A percentile compares a stretch with the other conserved stretches of the same genome.
phyloP scores from a whole-genome alignment of 257 asterid species.

The Petunia axillaris region DNA sequence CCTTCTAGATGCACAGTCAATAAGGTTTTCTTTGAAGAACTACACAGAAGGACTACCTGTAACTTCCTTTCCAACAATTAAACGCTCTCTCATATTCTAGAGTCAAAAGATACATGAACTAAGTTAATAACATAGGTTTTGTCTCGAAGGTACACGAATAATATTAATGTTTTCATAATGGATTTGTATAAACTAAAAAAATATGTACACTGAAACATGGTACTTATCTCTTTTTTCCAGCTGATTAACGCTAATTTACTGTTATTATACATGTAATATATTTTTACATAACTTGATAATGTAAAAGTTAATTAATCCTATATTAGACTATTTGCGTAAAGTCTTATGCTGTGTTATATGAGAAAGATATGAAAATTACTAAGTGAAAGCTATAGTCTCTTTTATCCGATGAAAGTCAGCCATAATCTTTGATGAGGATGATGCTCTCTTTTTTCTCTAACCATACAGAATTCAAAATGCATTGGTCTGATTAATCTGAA shows the following conservation, averaged over 20 bases:
- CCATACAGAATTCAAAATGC: too few relatives aligned
- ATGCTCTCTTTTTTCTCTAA: background rate
- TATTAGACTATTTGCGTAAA: background rate
- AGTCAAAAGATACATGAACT: slow-evolving; percentile 19
- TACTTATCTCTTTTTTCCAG: background rate
- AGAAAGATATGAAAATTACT: background rate
- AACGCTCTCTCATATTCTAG: background rate
- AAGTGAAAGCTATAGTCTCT: background rate
- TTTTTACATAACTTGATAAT: background rate
- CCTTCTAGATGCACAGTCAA: background rate
- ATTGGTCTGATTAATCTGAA: too few relatives aligned
- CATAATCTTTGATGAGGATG: background rate
- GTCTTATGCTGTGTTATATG: background rate
- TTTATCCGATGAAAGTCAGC: background rate
- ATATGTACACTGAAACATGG: background rate
- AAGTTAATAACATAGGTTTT: background rate
- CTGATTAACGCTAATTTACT: background rate
- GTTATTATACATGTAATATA: background rate
- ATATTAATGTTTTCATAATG: background rate
- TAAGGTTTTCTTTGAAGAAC: background rate
- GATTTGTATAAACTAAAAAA: background rate
- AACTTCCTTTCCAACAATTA: background rate
- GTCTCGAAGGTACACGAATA: background rate
- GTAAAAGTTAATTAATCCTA: background rate
- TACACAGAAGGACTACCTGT: background rate